Percentiles rank a stretch among this genome's conserved stretches.
phyloP scores from a whole-genome alignment of 805 yeast genomes.

The Candida hungchunana region DNA sequence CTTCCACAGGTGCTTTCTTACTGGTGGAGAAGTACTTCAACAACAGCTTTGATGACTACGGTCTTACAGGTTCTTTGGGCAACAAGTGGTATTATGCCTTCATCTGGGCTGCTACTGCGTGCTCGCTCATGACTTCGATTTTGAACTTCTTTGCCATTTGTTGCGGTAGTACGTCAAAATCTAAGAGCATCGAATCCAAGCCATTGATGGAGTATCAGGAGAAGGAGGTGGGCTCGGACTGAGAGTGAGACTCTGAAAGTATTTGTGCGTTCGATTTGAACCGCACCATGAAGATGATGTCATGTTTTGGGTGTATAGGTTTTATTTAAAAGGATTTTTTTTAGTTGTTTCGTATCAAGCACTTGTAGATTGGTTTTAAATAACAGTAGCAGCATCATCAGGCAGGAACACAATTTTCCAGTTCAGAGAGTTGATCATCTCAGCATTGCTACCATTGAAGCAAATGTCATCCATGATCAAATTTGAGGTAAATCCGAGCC shows the following conservation, averaged over 20 bases:
- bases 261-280: not conserved
- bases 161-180: slow-evolving; percentile 32
- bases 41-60: slow-evolving; percentile 41
- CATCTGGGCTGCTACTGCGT: slow-evolving; percentile 60
- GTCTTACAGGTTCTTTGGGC: slow-evolving; percentile 50
- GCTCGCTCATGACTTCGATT: slow-evolving; percentile 37
- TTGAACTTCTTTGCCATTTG: slow-evolving; percentile 34
- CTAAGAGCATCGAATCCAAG: slow-evolving; percentile 5
- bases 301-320: too few species aligned
- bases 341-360: too few species aligned
- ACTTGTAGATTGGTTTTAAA: slow-evolving; percentile 7
- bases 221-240: slow-evolving; percentile 12
- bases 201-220: slow-evolving; percentile 22
- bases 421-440: slow-evolving; percentile 54
- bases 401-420: slow-evolving; percentile 67
- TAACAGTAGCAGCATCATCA: slow-evolving; percentile 38
- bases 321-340: too few species aligned
- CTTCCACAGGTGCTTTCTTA: slow-evolving; percentile 59
- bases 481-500: slow-evolving; percentile 63
- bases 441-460: slow-evolving; percentile 34
- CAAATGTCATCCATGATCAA: slow-evolving; percentile 55
- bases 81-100: slow-evolving; percentile 47
- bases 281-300: too few species aligned
- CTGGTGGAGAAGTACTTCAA: slow-evolving; percentile 50
- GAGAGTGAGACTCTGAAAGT: slow-evolving; percentile 3